Evolutionary conservation across 768 basidiomycete genomes (phyloP), one percentile per base, ranked within the genome.

Genomic region (Cystobasidium onofrii): DNA sequence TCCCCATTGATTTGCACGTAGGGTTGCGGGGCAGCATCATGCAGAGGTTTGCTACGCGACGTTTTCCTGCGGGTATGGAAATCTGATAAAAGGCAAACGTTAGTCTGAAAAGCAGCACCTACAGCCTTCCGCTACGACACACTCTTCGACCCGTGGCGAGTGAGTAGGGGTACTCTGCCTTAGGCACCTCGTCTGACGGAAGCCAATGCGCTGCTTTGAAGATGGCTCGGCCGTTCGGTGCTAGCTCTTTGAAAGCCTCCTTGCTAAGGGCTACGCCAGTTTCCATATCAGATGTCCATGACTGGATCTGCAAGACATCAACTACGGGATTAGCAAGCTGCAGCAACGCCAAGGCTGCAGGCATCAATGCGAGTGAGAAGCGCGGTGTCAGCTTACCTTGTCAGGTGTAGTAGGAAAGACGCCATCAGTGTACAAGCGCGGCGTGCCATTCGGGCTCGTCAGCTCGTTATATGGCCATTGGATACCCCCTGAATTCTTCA

Each of bases 401-500:
- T 75, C 77, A 27, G 54, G 29, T 25, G 66, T 66, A 12, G 77
- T 78, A 36, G 74, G 69, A 73, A 78, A 78, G 17, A 57, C 29
- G 20, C 63, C 67, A 39, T 76, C 74, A 34, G 65, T 70, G 67
- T 78, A 78, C 63, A 76, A 65, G 18, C 74, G 64, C 41, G 39
- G 50, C 4, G 33, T 60, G 50, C 72, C 75, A 44, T 71, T 33
- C 18, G 73, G 63, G 7, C 10, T 29, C 46, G 65, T 41, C 73
- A 65, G 62, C 43, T 76, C 76, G 62, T 78, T 78, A 54, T 75
- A 78, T 0, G 77, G 77, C 77, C 77, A 78, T 39, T 78, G 77
- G 25, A 78, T 73, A 43, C 77, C 77, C 23, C 71, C 72, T 1
- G 67, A 75, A n/a, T 39, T 6, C 15, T 15, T 39, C 7, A 78